Conservation (phyloP, 306 rosid genomes). For the Begonia loranthoides region DNA sequence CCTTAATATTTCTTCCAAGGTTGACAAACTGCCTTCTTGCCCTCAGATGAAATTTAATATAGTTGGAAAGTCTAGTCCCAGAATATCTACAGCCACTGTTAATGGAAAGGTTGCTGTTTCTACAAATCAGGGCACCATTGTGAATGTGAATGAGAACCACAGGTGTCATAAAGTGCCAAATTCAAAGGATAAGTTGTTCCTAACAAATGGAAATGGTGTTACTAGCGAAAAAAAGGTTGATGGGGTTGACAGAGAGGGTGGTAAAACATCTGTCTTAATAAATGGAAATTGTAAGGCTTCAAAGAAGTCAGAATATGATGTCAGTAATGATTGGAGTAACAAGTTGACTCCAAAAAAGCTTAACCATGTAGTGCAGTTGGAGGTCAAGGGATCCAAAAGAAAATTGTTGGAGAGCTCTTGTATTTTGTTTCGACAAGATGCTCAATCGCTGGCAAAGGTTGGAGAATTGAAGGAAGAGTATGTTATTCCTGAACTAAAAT, state of each 20-base stretch:
- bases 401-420: slow-evolving; percentile 26
- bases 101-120: slow-evolving; percentile 41
- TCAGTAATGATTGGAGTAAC: slow-evolving; percentile 21
- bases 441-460: slow-evolving; percentile 42
- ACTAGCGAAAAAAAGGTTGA: slow-evolving; percentile 21
- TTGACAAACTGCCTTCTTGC: slow-evolving; percentile 34
- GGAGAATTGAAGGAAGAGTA: slow-evolving; percentile 61
- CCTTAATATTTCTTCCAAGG: slow-evolving; percentile 26
- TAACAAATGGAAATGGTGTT: slow-evolving; percentile 29
- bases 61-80: slow-evolving; percentile 39
- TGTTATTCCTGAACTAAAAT: slow-evolving; percentile 9
- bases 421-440: slow-evolving; percentile 53
- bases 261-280: slow-evolving; percentile 18
- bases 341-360: slow-evolving; percentile 13
- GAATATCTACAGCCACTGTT: slow-evolving; percentile 25
- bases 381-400: slow-evolving; percentile 43
- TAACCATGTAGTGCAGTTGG: slow-evolving; percentile 9
- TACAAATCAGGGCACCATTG: slow-evolving; percentile 24
- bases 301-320: slow-evolving; percentile 24
- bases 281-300: slow-evolving; percentile 25
- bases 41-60: slow-evolving; percentile 41
- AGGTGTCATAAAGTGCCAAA: slow-evolving; percentile 30
- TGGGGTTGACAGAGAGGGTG: slow-evolving; percentile 15
- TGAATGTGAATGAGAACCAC: slow-evolving; percentile 40
- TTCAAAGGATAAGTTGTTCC: slow-evolving; percentile 22